Evolutionary conservation across 768 basidiomycete genomes (phyloP).

Genomic region (Galerina sulciceps): DNA sequence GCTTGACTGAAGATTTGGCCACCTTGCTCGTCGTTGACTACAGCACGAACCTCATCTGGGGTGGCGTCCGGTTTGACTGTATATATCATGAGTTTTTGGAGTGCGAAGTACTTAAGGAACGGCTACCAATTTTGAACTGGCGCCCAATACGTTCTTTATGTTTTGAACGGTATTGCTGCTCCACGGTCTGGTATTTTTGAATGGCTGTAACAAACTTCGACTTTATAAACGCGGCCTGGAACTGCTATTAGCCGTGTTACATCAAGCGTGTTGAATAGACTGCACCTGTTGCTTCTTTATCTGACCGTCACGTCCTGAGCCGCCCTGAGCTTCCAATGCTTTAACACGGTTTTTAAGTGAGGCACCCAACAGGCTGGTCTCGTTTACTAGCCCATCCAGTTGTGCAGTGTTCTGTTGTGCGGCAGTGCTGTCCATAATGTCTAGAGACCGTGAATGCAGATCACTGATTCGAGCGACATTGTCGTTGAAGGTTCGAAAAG

Average conservation of each 20-base stretch:
- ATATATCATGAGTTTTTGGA: not conserved
- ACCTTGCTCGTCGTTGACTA: conserved; percentile 80
- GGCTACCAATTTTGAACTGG: conserved; percentile 82
- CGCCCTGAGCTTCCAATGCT: conserved; percentile 67
- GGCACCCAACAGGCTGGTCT: conserved; percentile 72
- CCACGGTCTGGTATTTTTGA: conserved; percentile 83
- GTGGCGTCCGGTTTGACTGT: conserved; percentile 92
- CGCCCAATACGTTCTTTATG: conserved; percentile 84
- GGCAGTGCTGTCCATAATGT: conserved; percentile 73
- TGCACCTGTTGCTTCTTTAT: conserved; percentile 80
- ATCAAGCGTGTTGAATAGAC: not conserved
- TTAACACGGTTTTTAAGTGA: conserved; percentile 76
- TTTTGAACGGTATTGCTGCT: conserved; percentile 76
- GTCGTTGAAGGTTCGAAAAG: conserved; percentile 65
- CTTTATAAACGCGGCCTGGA: conserved; percentile 64
- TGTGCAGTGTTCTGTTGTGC: conserved; percentile 63
- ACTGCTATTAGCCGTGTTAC: conserved; percentile 2
- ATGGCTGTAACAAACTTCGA: conserved; percentile 85
- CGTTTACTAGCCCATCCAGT: conserved; percentile 69
- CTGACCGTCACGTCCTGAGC: conserved; percentile 69
- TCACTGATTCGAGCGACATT: conserved; percentile 74
- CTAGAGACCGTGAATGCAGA: conserved; percentile 76
- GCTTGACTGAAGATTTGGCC: conserved; percentile 92
- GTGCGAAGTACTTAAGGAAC: not conserved
- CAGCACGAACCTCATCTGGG: conserved; percentile 83